Evolutionary conservation across 768 basidiomycete genomes (phyloP), one percentile per base, ranked within the genome.

Genomic region (Hericium erinaceus): DNA sequence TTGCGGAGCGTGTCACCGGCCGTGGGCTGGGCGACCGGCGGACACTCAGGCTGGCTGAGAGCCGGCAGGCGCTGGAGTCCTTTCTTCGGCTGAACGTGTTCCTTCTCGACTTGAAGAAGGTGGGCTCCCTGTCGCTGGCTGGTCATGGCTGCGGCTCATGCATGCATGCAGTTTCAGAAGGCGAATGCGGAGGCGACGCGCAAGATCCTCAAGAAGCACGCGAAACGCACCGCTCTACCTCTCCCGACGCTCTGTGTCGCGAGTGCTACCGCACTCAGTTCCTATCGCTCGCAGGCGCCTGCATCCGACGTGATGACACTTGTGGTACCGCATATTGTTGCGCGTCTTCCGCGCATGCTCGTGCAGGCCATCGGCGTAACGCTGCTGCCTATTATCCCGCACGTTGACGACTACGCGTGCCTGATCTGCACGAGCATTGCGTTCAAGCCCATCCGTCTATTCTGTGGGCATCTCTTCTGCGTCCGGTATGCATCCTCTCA

Each of bases 121-220:
- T 83, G 54, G 33, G 72, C 53, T 39, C 48, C 4, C 16, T n/a
- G 6, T 60, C 24, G 51, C 16, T 26, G 12, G 18, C 24, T 60
- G 9, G 12, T 11, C 8, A 16, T 28, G 6, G 22, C 12, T 22
- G 11, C 4, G n/a, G 15, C 13, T 16, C 12, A 55, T 55, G 33
- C n/a, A 4, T n/a, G 18, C 13, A 20, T 37, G 2, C 57, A 89
- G 87, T 91, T 93, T 66, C 87, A 92, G 65, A 67, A 79, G 40
- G 92, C 90, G 7, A 95, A 92, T 65, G 78, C 85, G 7, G 92
- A 95, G 69, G 94, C 93, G 2, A 89, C 87, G 2, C 82, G 92
- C 39, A 97, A 97, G 73, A 93, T 93, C 58, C 79, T 95, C 54
- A 95, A 95, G 77, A 97, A 97, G 67, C 94, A 95, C 66, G 80